Base-by-base conservation (phyloP, 257 asterid species). In the Jacaranda mimosifolia region DNA sequence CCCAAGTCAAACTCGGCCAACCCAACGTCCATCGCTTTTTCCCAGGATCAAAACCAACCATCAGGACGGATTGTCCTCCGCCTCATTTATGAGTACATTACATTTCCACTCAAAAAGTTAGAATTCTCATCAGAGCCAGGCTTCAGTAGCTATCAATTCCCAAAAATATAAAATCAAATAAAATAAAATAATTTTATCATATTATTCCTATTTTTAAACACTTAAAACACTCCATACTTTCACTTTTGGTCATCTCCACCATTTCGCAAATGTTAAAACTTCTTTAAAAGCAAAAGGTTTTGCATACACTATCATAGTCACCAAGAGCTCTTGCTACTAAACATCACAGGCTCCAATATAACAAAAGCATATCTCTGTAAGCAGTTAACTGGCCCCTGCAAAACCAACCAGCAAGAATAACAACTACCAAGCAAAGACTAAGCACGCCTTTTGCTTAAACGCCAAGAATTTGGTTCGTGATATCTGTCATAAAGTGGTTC, bases 381-480 rank as follows among this genome's bases (percentile, higher is more conserved):
- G 5, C 18, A 40, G 42, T 7, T 49, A 32, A 36, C 40, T 7
- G 43, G 42, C 46, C 57, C 66, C 79, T 19, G 51, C 56, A 67
- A 75, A 77, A 79, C 83, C 63, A 65, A 75, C 81, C 81, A 72
- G 60, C 49, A 73, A 63, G 36, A 73, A 57, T 4, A n/a, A n/a
- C n/a, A n/a, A n/a, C n/a, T n/a, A 58, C 21, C 43, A 72, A 76
- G 71, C 64, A 80, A 77, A 9, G 65, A 46, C 74, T 83, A 92
- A 62, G 98, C 99, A 63, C 97, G 94, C 83, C 99, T 85, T 84
- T 90, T 94, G 91, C 98, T 94, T 74, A 94, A 85, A 74, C 98
- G 94, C 99, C 99, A 94, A 11, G 98, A 91, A 77, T 94, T 94
- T 18, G 98, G 99, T 76, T 94, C 99, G 1, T 92, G 94, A 74